A percentile compares a stretch with the other conserved stretches of the same genome.
phyloP scores from a whole-genome alignment of 1,284 basidiomycete species.

The Cystobasidium pallidum region DNA sequence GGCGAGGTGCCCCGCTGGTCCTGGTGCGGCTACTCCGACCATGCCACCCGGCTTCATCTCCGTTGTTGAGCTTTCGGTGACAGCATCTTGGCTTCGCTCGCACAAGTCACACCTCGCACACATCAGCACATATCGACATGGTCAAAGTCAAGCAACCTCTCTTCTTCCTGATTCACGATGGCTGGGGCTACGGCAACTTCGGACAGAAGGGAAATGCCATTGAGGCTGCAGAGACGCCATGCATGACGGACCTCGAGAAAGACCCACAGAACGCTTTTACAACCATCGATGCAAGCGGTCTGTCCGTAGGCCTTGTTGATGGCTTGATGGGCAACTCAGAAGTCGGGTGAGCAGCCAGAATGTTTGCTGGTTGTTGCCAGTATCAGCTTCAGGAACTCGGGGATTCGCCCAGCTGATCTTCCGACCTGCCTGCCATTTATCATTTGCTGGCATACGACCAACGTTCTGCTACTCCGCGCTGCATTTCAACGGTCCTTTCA shows the following conservation, averaged over 20 bases:
- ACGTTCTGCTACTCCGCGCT: too few relatives aligned
- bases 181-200: constrained; percentile 75
- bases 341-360: constrained; percentile 68
- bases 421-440: too few relatives aligned
- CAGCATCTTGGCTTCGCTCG: background rate
- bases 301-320: constrained; percentile 83
- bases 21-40: background rate
- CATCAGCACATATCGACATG: background rate
- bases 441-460: too few relatives aligned
- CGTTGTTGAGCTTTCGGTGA: constrained; percentile 15
- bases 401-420: too few relatives aligned
- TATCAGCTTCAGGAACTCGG: too few relatives aligned
- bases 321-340: constrained; percentile 95
- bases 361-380: background rate
- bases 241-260: constrained; percentile 82
- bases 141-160: constrained; percentile 27
- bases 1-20: background rate
- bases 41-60: constrained; percentile 6
- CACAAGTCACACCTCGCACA: background rate
- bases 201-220: constrained; percentile 83
- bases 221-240: constrained; percentile 74
- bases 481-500: too few relatives aligned
- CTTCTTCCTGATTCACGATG: constrained; percentile 77
- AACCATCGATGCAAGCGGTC: constrained; percentile 76
- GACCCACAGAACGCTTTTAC: constrained; percentile 67